phyloP scores from a whole-genome alignment of 1,139 yeast genomes.

The Protomyces arabidopsidicola region DNA sequence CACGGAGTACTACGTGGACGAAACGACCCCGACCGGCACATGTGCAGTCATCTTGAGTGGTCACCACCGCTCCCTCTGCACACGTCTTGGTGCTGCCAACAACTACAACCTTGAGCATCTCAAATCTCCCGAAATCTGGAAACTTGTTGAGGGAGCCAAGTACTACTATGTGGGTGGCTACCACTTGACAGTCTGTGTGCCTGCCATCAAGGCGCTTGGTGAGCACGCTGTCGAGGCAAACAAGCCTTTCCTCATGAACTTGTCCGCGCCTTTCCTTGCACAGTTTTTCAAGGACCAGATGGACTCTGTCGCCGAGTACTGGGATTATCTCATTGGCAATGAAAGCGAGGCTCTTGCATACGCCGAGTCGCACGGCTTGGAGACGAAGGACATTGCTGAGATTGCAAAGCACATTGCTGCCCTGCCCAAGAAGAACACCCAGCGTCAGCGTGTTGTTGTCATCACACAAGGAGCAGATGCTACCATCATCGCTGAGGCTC shows the following conservation, averaged over 20 bases:
- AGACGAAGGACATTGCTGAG: constrained; percentile 59
- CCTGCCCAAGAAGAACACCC: constrained; percentile 68
- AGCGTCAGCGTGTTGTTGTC: constrained; percentile 67
- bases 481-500: constrained; percentile 61
- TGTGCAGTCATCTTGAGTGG: constrained; percentile 95
- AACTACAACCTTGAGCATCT: constrained; percentile 88
- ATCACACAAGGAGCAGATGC: constrained; percentile 83
- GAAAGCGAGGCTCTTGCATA: constrained; percentile 96
- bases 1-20: constrained; percentile 70
- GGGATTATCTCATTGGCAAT: constrained; percentile 88
- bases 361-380: constrained; percentile 68
- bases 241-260: constrained; percentile 71
- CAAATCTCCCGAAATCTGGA: constrained; percentile 88
- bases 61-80: constrained; percentile 82
- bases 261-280: constrained; percentile 95
- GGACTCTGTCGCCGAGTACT: constrained; percentile 74
- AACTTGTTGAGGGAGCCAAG: constrained; percentile 70
- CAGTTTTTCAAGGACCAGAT: constrained; percentile 91
- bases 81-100: constrained; percentile 97
- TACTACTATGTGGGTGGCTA: constrained; percentile 92
- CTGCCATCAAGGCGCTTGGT: constrained; percentile 83
- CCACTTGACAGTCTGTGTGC: constrained; percentile 97
- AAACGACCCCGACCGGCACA: constrained; percentile 78
- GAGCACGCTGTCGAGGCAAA: constrained; percentile 81
- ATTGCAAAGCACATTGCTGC: constrained; percentile 79